Evolutionary conservation across 352 stramenopile species (phyloP).

Genomic region (Blastocystis sp.): DNA sequence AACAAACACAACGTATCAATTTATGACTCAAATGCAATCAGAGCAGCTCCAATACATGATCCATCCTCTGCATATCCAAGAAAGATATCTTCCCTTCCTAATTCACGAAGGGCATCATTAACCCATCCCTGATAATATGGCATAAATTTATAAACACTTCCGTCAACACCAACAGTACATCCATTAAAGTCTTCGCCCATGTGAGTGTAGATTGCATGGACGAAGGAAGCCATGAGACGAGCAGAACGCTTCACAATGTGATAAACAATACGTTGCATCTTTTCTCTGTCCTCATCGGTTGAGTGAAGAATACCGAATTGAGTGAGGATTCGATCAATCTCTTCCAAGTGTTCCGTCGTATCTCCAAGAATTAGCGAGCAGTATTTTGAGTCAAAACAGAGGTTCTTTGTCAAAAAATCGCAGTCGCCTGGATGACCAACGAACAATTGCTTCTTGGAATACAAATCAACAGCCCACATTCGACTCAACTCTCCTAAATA

Average conservation of each 20-base stretch:
- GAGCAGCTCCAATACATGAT: conserved; percentile 49
- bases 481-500: conserved; percentile 67
- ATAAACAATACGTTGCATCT: conserved; percentile 65
- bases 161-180: conserved; percentile 66
- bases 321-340: conserved; percentile 31
- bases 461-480: conserved; percentile 64
- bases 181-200: conserved; percentile 27
- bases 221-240: conserved; percentile 64
- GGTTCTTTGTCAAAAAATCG: conserved; percentile 23
- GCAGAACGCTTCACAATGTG: conserved; percentile 65
- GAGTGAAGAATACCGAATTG: conserved; percentile 44
- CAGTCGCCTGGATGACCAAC: background rate
- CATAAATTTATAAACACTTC: conserved; percentile 67
- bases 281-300: conserved; percentile 64
- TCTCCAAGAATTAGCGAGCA: conserved; percentile 45
- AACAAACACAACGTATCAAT: background rate
- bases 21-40: conserved; percentile 40
- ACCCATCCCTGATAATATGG: conserved; percentile 63
- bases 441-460: conserved; percentile 61
- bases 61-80: conserved; percentile 55
- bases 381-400: conserved; percentile 58
- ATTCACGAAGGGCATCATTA: background rate
- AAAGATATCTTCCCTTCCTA: conserved; percentile 29
- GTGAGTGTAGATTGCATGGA: conserved; percentile 65
- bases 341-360: conserved; percentile 2